Evolutionary conservation across 2,329 filamentous ascomycete species (phyloP).

Genomic region (Chalara sp.): DNA sequence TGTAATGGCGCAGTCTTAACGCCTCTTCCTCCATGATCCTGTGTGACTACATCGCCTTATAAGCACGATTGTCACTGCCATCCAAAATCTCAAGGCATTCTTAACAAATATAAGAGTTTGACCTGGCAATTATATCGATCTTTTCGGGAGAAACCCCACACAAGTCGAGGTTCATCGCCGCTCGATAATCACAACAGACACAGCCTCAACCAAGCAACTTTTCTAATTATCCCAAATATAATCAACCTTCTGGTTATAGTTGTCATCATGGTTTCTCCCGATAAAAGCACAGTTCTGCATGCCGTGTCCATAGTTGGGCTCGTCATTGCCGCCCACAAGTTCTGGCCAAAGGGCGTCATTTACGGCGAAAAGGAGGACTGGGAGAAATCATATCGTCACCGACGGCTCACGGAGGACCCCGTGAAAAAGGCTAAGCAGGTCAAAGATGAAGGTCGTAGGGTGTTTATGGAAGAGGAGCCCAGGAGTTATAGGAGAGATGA

Average conservation of each 20-base stretch:
- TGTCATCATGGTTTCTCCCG: not conserved
- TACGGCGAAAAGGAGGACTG: constrained; percentile 20
- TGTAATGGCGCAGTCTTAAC: no score
- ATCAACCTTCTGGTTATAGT: not conserved
- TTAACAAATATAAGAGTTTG: no score
- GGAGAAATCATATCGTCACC: constrained; percentile 13
- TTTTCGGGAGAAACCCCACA: not conserved
- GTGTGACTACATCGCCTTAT: no score
- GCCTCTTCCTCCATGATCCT: no score
- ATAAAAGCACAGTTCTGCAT: constrained; percentile 4
- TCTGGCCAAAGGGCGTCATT: constrained; percentile 22
- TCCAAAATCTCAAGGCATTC: no score
- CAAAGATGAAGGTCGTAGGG: constrained; percentile 1
- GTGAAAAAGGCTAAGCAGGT: not conserved
- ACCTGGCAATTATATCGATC: not conserved
- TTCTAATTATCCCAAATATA: not conserved
- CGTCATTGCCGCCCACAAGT: constrained; percentile 18
- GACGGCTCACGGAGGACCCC: constrained; percentile 1
- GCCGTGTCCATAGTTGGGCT: constrained; percentile 17
- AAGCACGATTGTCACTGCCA: no score
- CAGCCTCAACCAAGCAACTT: not conserved
- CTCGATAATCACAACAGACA: not conserved
- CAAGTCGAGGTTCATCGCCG: not conserved
- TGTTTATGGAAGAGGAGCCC: not conserved
- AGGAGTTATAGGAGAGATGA: not conserved